A percentile compares a stretch with the other conserved stretches of the same genome.
Evolutionary conservation across 2,329 filamentous ascomycete genomes (phyloP).

Genomic region (Xylaria arbuscula): DNA sequence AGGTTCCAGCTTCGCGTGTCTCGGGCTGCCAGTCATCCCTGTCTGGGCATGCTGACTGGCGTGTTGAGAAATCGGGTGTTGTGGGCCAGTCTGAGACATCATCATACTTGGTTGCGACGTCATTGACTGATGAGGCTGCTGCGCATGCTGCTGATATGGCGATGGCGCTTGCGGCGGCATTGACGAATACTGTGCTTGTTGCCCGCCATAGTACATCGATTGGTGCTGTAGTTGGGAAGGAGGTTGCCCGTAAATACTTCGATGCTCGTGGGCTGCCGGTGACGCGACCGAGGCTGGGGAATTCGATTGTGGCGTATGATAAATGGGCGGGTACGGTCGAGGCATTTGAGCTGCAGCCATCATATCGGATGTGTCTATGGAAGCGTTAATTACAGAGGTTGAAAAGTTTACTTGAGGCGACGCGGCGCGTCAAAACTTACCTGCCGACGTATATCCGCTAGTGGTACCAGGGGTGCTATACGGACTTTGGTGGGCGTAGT

Average conservation of each 20-base stretch:
- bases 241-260: conserved; percentile 85
- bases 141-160: conserved; percentile 70
- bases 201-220: conserved; percentile 78
- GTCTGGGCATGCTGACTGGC: conserved; percentile 65
- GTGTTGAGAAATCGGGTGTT: conserved; percentile 70
- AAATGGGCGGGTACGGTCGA: conserved; percentile 89
- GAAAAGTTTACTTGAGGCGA: conserved; percentile 16
- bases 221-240: conserved; percentile 81
- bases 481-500: conserved; percentile 81
- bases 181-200: conserved; percentile 71
- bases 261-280: conserved; percentile 86
- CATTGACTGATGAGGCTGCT: conserved; percentile 68
- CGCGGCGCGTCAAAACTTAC: conserved; percentile 63
- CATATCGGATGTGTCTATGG: conserved; percentile 70
- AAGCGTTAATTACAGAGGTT: conserved; percentile 38
- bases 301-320: conserved; percentile 94
- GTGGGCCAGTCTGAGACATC: conserved; percentile 70
- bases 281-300: conserved; percentile 94
- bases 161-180: conserved; percentile 73
- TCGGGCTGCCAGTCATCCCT: conserved; percentile 70
- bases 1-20: conserved; percentile 71
- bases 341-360: conserved; percentile 77
- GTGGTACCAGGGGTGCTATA: conserved; percentile 86
- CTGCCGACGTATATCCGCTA: conserved; percentile 87
- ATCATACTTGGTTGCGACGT: conserved; percentile 73